These are phyloP conservation scores for Xylaria bambusicola DNA, from an alignment of 495 filamentous ascomycete species.

Conservation along the genomic window DNA sequence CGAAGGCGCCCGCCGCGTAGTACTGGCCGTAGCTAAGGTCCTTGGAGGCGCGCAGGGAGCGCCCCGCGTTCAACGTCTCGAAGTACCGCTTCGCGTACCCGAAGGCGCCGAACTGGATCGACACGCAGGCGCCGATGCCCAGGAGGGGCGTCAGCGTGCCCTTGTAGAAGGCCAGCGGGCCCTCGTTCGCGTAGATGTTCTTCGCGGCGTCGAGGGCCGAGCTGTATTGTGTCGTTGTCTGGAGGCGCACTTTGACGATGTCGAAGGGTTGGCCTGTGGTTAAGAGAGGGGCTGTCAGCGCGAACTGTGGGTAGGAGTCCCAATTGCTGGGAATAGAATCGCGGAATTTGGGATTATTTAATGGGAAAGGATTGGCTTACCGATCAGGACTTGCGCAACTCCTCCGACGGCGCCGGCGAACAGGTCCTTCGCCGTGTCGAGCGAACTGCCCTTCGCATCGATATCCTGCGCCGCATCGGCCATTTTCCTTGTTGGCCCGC, in stretches of 20 bases:
- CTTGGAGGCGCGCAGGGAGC: constrained; percentile 34
- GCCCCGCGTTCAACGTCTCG: constrained; percentile 66
- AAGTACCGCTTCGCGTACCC: constrained; percentile 85
- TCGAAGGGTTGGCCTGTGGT: constrained; percentile 90
- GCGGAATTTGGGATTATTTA: no score
- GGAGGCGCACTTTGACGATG: constrained; percentile 96
- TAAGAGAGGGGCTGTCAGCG: no score
- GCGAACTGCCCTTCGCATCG: constrained; percentile 35
- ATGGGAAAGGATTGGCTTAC: constrained; percentile 53
- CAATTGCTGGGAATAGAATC: no score
- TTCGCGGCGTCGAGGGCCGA: constrained; percentile 77
- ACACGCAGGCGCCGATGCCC: constrained; percentile 96
- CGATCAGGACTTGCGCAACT: constrained; percentile 90
- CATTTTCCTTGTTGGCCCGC: constrained; percentile 35
- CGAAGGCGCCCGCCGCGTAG: constrained; percentile 87
- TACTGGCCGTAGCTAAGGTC: constrained; percentile 79
- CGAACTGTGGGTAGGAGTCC: no score
- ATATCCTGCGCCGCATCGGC: constrained; percentile 44
- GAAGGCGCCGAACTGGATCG: constrained; percentile 97
- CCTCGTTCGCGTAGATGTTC: constrained; percentile 86
- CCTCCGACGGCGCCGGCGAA: constrained; percentile 89
- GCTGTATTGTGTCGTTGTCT: constrained; percentile 80
- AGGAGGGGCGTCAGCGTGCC: constrained; percentile 94
- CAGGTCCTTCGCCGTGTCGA: constrained; percentile 82
- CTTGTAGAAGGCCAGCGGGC: constrained; percentile 93